Evolutionary conservation across 2,329 filamentous ascomycete genomes (phyloP), one percentile per base, ranked within the genome.

Genomic region (Trichoderma koningii): DNA sequence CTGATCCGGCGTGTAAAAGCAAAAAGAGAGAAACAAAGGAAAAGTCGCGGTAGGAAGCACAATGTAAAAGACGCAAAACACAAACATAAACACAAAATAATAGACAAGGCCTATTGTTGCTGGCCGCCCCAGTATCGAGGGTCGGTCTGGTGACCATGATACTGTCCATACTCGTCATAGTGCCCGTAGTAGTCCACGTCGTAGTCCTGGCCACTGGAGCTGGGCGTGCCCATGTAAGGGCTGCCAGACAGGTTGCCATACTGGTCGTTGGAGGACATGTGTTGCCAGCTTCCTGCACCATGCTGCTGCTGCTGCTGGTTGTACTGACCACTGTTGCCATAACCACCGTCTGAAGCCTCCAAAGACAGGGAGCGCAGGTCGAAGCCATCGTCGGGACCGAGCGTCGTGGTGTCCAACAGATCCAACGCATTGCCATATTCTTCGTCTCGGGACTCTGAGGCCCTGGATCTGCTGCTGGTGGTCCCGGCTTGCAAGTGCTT

Each of bases 361-460:
- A 64, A 28, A 15, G 60, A 64, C 5, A 66, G 55, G 23, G 60
- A 52, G 10, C 60, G 47, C 45, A 74, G 63, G 45, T 75, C 73
- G 64, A 75, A 74, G n/a, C 68, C 72, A 30, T 74, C 73, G n/a
- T 75, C 73, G 1, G 72, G 73, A 23, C 69, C 66, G 50, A 75
- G 70, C 65, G 69, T 68, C 21, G 71, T 69, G 53, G 73, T 72
- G 66, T 75, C 73, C 15, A 75, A 69, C 17, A 70, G 70, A 45
- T 68, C 69, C 44, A 75, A 9, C 10, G 62, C 62, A 59, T 64
- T 42, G 23, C 62, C 47, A 7, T 59, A 48, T 9, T 56, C 50
- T 17, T 57, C 51, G 1, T 52, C 47, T n/a, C 34, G 45, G 15
- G 64, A 57, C 12, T 10, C 34, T 14, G 34, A 38, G 10, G 34